Conservation (phyloP, 1,139 yeast genomes). For the Suhomyces guaymorum region DNA sequence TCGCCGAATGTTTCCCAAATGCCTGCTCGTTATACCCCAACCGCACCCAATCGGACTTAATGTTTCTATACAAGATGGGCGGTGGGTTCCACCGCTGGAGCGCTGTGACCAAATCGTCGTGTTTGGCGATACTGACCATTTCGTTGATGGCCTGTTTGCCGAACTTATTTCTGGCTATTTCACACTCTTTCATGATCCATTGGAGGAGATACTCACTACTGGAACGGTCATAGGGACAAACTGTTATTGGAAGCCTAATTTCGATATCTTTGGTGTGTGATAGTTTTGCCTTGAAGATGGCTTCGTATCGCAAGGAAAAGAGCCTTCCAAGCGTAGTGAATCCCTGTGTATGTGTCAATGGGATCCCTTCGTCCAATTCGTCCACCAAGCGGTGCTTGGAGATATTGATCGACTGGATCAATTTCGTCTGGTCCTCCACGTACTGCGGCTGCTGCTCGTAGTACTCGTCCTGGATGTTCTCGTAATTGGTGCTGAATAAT, state of each 20-base stretch:
- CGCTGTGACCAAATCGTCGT: slow-evolving; percentile 26
- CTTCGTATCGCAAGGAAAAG: slow-evolving; percentile 54
- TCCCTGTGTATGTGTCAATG: slow-evolving; percentile 47
- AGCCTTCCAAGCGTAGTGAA: slow-evolving; percentile 53
- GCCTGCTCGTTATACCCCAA: slow-evolving; percentile 40
- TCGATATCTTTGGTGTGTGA: slow-evolving; percentile 51
- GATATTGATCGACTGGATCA: slow-evolving; percentile 19
- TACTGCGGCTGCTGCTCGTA: slow-evolving; percentile 7
- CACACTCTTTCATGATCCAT: slow-evolving; percentile 59
- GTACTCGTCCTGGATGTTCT: slow-evolving; percentile 6
- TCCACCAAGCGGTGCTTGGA: slow-evolving; percentile 20
- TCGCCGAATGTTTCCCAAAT: slow-evolving; percentile 28
- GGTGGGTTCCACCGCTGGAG: slow-evolving; percentile 27
- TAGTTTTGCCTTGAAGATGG: slow-evolving; percentile 50
- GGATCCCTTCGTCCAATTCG: slow-evolving; percentile 41
- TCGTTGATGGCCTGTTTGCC: slow-evolving; percentile 34
- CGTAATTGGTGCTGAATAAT: slow-evolving; percentile 18
- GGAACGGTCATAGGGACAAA: slow-evolving; percentile 53
- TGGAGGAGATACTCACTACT: slow-evolving; percentile 46
- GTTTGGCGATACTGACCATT: slow-evolving; percentile 23
- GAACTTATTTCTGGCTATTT: slow-evolving; percentile 38
- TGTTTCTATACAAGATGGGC: slow-evolving; percentile 33
- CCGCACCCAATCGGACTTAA: slow-evolving; percentile 37
- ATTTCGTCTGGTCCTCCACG: slow-evolving; percentile 11
- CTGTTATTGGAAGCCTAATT: slow-evolving; percentile 51